Conservation (phyloP, 352 stramenopile genomes). For the Globisporangium mamillatum region DNA sequence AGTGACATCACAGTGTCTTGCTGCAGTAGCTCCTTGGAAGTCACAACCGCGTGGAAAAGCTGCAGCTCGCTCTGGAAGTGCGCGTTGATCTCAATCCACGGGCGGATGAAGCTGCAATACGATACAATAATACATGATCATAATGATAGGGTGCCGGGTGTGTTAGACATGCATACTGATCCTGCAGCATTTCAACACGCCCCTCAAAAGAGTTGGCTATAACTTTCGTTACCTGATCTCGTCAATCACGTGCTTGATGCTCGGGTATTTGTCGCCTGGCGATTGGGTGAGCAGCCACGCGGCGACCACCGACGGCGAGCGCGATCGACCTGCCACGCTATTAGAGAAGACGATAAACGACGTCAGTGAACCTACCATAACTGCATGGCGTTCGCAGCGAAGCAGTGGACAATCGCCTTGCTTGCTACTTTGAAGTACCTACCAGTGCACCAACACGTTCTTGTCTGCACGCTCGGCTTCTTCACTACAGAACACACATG, state of each 20-base stretch:
- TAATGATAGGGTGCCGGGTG: too few relatives aligned
- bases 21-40: conserved; percentile 3
- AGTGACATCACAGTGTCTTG: conserved; percentile 2
- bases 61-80: conserved; percentile 50
- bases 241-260: conserved; percentile 35
- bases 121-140: neutral
- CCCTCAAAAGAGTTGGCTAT: too few relatives aligned
- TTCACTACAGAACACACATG: conserved; percentile 20
- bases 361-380: neutral
- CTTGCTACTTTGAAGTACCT: neutral
- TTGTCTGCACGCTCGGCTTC: conserved; percentile 28
- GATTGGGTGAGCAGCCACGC: conserved; percentile 47
- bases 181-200: too few relatives aligned
- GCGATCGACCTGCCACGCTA: conserved; percentile 64
- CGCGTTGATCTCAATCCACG: conserved; percentile 70
- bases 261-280: conserved; percentile 15
- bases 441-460: conserved; percentile 80
- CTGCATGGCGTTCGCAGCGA: neutral
- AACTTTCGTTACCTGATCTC: conserved; percentile 33
- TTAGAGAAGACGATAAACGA: neutral
- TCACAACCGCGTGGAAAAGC: neutral
- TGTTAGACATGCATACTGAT: neutral
- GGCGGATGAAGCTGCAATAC: conserved; percentile 39
- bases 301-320: conserved; percentile 49
- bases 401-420: neutral